A percentile compares a stretch with the other conserved stretches of the same genome.
Evolutionary conservation across 805 yeast genomes (phyloP).

Genomic region (Candida ulmi): DNA sequence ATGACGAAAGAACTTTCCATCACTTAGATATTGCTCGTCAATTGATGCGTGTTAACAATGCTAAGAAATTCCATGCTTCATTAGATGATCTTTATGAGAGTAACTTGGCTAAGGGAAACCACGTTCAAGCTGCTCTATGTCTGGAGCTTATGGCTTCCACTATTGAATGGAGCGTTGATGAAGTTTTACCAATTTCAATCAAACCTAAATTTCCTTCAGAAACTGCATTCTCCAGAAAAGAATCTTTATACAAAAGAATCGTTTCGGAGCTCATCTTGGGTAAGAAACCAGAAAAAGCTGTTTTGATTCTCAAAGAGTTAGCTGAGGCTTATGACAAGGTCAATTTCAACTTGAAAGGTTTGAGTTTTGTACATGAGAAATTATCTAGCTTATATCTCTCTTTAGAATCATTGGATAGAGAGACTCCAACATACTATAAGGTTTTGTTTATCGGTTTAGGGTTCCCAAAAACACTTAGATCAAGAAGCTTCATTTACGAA

Average conservation of each 20-base stretch:
- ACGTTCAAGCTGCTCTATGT: constrained; percentile 78
- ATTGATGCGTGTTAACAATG: constrained; percentile 70
- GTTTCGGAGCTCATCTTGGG: constrained; percentile 69
- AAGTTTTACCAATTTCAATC: constrained; percentile 45
- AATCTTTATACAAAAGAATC: constrained; percentile 59
- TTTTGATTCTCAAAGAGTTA: constrained; percentile 70
- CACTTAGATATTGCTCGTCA: constrained; percentile 70
- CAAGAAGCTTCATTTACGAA: constrained; percentile 75
- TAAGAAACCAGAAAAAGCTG: constrained; percentile 71
- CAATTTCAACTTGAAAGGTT: constrained; percentile 70
- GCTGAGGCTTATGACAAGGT: constrained; percentile 67
- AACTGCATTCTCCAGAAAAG: constrained; percentile 76
- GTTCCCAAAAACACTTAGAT: constrained; percentile 72
- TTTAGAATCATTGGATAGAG: constrained; percentile 63
- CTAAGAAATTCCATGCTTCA: constrained; percentile 76
- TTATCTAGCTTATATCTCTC: constrained; percentile 63
- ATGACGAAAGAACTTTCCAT: constrained; percentile 81
- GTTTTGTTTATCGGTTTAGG: constrained; percentile 81
- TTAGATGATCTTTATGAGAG: constrained; percentile 68
- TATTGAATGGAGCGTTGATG: constrained; percentile 65
- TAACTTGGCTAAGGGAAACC: constrained; percentile 54
- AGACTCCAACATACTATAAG: constrained; percentile 72
- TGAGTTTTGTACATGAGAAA: constrained; percentile 64
- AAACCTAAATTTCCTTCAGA: constrained; percentile 78
- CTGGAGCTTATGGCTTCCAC: constrained; percentile 73